Percentiles rank a stretch among this genome's conserved stretches.
These are phyloP conservation scores for Striga asiatica DNA, from an alignment of 257 asterid species.

Conservation along the genomic window DNA sequence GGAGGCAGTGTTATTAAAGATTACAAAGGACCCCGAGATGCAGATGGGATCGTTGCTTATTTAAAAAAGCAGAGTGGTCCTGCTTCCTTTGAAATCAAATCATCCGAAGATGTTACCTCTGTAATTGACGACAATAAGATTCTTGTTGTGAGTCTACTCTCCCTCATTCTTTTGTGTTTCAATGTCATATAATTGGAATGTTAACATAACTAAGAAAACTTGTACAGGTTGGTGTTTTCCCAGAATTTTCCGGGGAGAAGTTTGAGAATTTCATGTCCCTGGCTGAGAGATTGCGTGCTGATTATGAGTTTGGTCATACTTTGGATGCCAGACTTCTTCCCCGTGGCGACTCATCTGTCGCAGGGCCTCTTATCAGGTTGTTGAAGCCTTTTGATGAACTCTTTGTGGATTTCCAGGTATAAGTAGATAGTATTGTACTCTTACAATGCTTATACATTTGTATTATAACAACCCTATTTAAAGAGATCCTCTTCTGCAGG, in stretches of 20 bases:
- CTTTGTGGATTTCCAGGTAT: constrained; percentile 57
- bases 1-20: constrained; percentile 79
- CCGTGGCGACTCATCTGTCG: constrained; percentile 50
- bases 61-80: constrained; percentile 84
- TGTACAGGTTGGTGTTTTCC: constrained; percentile 81
- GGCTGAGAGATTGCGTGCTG: constrained; percentile 72
- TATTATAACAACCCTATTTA: too few relatives aligned
- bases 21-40: constrained; percentile 86
- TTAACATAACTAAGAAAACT: constrained; percentile 5
- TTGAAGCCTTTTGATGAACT: constrained; percentile 82
- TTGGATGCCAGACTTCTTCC: constrained; percentile 64
- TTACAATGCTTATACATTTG: neutral
- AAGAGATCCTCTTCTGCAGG: constrained; percentile 35
- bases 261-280: constrained; percentile 40
- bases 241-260: constrained; percentile 54
- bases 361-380: constrained; percentile 58
- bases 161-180: constrained; percentile 3
- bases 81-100: constrained; percentile 57
- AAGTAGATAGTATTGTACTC: neutral
- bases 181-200: constrained; percentile 3
- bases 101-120: constrained; percentile 49
- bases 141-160: constrained; percentile 48
- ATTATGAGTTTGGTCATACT: constrained; percentile 68
- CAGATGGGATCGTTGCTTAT: constrained; percentile 67
- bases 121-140: constrained; percentile 43